A percentile compares a stretch with the other conserved stretches of the same genome.
Conservation (phyloP, 148 eudicot species). For the Talinum fruticosum region DNA sequence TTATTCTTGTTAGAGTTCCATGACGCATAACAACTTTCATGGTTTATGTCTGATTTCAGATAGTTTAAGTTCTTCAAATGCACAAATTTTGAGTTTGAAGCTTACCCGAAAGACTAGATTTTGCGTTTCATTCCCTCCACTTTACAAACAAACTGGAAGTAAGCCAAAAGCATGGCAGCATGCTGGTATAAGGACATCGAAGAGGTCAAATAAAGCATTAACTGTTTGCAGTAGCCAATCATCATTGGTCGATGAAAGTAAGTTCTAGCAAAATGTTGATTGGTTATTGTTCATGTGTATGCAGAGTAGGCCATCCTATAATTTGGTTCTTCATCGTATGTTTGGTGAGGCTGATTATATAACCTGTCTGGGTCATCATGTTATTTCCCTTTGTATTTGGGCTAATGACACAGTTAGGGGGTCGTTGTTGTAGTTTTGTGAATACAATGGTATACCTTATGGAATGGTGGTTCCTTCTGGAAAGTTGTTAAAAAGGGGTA, state of each 20-base stretch:
- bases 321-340: too few species aligned
- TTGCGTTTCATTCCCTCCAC: constrained; percentile 14
- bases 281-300: neutral
- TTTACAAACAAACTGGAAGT: constrained; percentile 13
- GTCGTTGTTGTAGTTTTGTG: neutral
- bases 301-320: neutral
- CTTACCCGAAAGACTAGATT: constrained; percentile 4
- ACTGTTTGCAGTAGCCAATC: constrained; percentile 22
- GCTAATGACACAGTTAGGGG: neutral
- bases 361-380: neutral
- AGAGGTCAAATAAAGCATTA: constrained; percentile 15
- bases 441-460: neutral
- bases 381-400: too few species aligned
- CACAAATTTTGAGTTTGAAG: constrained; percentile 22
- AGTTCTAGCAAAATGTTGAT: constrained; percentile 6
- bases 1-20: neutral
- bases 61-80: constrained; percentile 24
- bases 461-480: neutral
- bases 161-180: constrained; percentile 24
- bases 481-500: neutral
- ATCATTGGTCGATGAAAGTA: constrained; percentile 26
- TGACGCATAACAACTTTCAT: neutral
- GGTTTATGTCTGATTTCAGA: constrained; percentile 21
- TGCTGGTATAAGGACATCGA: constrained; percentile 14
- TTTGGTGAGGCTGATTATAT: neutral